Percentiles rank a stretch among this genome's conserved stretches.
These are phyloP conservation scores for Dalbergia cochinchinensis DNA, from an alignment of 306 rosid genomes.

Conservation along the genomic window DNA sequence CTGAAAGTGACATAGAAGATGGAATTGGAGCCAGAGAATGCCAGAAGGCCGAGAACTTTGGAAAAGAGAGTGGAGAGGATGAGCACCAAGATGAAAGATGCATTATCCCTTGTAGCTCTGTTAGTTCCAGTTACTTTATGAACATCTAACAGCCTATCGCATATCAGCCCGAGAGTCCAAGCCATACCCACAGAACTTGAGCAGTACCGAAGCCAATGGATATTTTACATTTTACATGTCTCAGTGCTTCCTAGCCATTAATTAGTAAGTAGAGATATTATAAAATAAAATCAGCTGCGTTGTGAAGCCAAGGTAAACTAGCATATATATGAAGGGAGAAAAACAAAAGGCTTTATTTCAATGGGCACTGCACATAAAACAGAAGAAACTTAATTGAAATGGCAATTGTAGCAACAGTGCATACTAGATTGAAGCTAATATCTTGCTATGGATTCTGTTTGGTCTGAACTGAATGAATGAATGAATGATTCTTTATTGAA, in stretches of 20 bases:
- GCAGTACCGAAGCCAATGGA: not conserved
- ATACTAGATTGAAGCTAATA: slow-evolving; percentile 6
- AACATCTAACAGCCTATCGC: not conserved
- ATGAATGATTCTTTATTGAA: no score
- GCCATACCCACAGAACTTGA: not conserved
- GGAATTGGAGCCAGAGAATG: not conserved
- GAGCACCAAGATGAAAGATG: not conserved
- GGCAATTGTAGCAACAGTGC: slow-evolving; percentile 1
- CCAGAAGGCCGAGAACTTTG: no score
- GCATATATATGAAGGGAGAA: not conserved
- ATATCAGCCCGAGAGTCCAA: not conserved
- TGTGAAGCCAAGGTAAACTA: not conserved
- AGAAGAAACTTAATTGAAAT: not conserved
- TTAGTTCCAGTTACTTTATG: not conserved
- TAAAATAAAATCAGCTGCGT: not conserved
- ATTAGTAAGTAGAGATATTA: not conserved
- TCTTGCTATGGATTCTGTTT: not conserved
- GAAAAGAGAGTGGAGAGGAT: not conserved
- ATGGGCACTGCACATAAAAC: not conserved
- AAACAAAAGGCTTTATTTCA: not conserved
- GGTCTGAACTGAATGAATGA: no score
- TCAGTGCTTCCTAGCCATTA: not conserved
- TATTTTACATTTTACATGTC: not conserved
- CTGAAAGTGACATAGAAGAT: not conserved
- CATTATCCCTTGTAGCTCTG: not conserved